These are phyloP conservation scores for Hemisphaericaspora xylanilytica DNA, from an alignment of 1,139 yeast genomes.

Conservation along the genomic window DNA sequence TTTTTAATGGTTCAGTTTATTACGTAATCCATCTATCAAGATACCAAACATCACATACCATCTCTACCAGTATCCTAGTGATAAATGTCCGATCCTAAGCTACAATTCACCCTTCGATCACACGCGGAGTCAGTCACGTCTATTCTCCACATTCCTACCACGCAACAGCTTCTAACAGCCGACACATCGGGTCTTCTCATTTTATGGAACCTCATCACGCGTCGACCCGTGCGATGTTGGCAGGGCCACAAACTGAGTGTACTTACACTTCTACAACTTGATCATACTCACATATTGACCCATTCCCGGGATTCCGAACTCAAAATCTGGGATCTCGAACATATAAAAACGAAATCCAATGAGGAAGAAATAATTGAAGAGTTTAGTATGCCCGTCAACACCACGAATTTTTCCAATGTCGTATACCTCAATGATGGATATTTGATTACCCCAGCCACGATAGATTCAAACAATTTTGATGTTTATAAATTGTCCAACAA, in stretches of 20 bases:
- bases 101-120: conserved; percentile 4
- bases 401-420: conserved; percentile 57
- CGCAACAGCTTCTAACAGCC: background rate
- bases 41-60: too few species aligned
- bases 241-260: conserved; percentile 50
- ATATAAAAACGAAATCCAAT: conserved; percentile 1
- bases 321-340: conserved; percentile 45
- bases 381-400: conserved; percentile 45
- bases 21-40: background rate
- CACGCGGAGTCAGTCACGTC: conserved; percentile 2
- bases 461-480: conserved; percentile 53
- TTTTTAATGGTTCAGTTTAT: background rate
- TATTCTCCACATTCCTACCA: conserved; percentile 1
- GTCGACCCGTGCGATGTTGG: conserved; percentile 47
- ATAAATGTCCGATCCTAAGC: too few species aligned
- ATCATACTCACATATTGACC: conserved; percentile 37
- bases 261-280: conserved; percentile 38
- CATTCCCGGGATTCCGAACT: conserved; percentile 56
- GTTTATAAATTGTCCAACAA: conserved; percentile 33
- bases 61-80: too few species aligned
- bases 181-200: conserved; percentile 39
- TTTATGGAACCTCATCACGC: conserved; percentile 49
- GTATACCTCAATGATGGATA: conserved; percentile 19
- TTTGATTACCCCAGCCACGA: conserved; percentile 52
- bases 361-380: conserved; percentile 6